Conservation (phyloP, 164 flowering plant genomes). For the Tinospora cordifolia region DNA sequence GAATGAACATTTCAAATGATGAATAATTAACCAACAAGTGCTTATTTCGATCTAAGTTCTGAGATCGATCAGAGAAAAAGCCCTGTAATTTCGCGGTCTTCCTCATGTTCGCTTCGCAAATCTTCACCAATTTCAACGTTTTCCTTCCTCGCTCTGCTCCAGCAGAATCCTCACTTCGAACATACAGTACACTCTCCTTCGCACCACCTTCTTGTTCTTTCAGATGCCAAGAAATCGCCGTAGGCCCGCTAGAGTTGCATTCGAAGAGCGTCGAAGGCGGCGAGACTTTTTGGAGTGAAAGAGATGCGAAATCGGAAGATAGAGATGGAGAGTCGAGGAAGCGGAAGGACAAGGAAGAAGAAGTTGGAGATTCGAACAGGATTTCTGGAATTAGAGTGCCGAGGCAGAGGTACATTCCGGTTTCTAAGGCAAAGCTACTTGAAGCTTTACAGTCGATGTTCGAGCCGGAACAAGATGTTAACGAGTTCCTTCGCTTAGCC, state of each 20-base stretch:
- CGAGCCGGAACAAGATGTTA: constrained; percentile 28
- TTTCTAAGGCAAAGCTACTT: constrained; percentile 54
- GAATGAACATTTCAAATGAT: too few relatives aligned
- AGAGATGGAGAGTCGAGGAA: not conserved
- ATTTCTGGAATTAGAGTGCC: constrained; percentile 57
- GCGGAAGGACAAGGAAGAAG: constrained; percentile 1
- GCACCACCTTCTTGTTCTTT: constrained; percentile 9
- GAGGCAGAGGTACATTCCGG: constrained; percentile 53
- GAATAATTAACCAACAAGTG: not conserved
- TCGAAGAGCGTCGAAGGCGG: not conserved
- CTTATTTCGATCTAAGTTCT: not conserved
- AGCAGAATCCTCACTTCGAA: constrained; percentile 4
- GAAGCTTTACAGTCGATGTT: constrained; percentile 48
- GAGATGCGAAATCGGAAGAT: not conserved
- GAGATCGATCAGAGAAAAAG: not conserved
- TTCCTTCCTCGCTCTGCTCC: constrained; percentile 3
- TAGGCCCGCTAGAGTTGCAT: constrained; percentile 9
- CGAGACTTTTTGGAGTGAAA: constrained; percentile 3
- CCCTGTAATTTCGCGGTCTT: not conserved
- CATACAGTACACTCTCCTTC: not conserved
- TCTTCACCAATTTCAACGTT: constrained; percentile 6
- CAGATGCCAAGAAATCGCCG: constrained; percentile 11
- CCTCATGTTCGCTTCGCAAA: constrained; percentile 14
- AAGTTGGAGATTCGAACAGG: constrained; percentile 8
- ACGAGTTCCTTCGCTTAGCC: constrained; percentile 49